These are phyloP conservation scores for Mallotus japonicus DNA, from an alignment of 441 rosid genomes.

Conservation along the genomic window DNA sequence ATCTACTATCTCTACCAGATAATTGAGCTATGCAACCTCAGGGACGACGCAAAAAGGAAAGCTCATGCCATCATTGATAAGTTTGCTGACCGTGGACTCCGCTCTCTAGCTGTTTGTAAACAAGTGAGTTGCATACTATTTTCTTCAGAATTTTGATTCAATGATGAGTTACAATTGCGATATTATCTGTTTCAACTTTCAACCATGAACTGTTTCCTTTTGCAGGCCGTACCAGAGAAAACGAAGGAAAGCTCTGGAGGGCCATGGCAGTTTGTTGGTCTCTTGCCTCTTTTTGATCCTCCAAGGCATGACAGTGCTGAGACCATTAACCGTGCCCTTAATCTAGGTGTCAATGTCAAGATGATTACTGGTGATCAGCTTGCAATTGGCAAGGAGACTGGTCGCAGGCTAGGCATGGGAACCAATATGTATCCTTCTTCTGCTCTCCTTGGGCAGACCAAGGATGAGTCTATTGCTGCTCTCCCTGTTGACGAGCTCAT, in stretches of 20 bases:
- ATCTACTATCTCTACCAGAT: slow-evolving; percentile 39
- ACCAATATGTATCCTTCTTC: slow-evolving; percentile 95
- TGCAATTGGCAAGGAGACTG: slow-evolving; percentile 92
- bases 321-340: slow-evolving; percentile 81
- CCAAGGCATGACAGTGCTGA: slow-evolving; percentile 97
- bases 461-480: slow-evolving; percentile 59
- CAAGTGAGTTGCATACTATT: slow-evolving; percentile 43
- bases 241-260: slow-evolving; percentile 68
- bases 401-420: slow-evolving; percentile 97
- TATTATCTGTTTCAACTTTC: neutral
- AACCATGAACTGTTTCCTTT: neutral
- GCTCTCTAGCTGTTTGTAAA: slow-evolving; percentile 67
- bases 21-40: slow-evolving; percentile 66
- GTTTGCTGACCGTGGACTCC: slow-evolving; percentile 86
- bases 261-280: slow-evolving; percentile 92
- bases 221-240: slow-evolving; percentile 64
- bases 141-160: neutral
- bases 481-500: slow-evolving; percentile 77
- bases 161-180: neutral
- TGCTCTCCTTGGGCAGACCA: slow-evolving; percentile 66
- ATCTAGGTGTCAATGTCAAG: slow-evolving; percentile 91
- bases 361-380: slow-evolving; percentile 98
- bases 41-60: slow-evolving; percentile 50
- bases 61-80: slow-evolving; percentile 65
- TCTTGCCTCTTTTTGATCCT: slow-evolving; percentile 90